phyloP scores from a whole-genome alignment of 768 basidiomycete genomes.

The Termitomyces sp. region DNA sequence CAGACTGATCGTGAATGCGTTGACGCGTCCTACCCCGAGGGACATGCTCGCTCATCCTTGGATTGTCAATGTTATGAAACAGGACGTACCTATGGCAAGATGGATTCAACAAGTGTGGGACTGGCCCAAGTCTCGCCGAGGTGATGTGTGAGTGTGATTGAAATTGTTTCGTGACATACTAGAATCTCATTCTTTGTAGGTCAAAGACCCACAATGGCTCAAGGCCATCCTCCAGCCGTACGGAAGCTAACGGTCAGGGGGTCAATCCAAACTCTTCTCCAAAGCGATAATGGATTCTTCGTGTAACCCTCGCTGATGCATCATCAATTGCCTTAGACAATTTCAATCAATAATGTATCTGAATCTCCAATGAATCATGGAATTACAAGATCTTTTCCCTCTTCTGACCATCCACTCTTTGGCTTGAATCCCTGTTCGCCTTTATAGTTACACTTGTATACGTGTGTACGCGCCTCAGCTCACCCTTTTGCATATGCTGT shows the following conservation, averaged over 20 bases:
- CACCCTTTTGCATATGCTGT: conserved; percentile 3
- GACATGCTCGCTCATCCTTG: conserved; percentile 83
- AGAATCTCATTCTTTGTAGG: conserved; percentile 4
- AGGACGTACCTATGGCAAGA: conserved; percentile 82
- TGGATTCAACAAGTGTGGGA: conserved; percentile 87
- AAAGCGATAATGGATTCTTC: conserved; percentile 3
- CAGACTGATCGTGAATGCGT: conserved; percentile 50
- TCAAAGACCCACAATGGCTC: conserved; percentile 24
- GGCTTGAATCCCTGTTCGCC: background rate
- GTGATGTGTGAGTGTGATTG: conserved; percentile 37
- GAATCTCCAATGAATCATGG: background rate
- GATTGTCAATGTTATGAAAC: conserved; percentile 70
- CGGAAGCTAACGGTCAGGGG: conserved; percentile 7
- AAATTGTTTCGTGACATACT: background rate
- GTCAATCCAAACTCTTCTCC: conserved; percentile 11
- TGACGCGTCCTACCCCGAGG: conserved; percentile 70
- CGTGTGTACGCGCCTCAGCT: conserved; percentile 9
- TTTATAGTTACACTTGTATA: conserved; percentile 2
- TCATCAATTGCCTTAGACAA: background rate
- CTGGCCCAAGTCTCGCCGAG: conserved; percentile 52
- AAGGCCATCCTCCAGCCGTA: conserved; percentile 15
- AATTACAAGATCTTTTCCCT: conserved; percentile 1
- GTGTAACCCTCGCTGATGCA: background rate
- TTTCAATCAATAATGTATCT: background rate
- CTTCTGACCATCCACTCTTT: background rate